Base-by-base conservation (phyloP, 1,284 basidiomycete genomes). In the Marasmius tenuissimus region DNA sequence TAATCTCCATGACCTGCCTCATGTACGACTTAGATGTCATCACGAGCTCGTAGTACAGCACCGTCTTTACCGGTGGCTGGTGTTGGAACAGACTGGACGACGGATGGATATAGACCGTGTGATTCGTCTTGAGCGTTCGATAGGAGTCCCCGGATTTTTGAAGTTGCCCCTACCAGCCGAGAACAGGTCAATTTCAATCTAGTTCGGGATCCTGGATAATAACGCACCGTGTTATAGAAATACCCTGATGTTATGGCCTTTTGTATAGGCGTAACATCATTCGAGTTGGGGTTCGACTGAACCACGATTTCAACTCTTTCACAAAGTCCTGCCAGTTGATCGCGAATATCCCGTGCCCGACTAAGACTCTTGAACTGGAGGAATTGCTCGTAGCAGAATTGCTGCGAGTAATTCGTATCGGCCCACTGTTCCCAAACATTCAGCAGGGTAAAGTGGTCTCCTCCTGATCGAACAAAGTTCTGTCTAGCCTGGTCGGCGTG, bases 341-440 rank as follows among this genome's bases (percentile, higher is more conserved):
- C 97, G 34, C 91, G 85, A 67, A 99, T 97, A 76, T 99, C 97
- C 52, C 97, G 88, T 0, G 97, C 97, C 27, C 97, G 85, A 66
- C 88, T 91, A 12, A 99, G 78, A 65, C 92, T 95, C 83, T 99
- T 99, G 83, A 94, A 96, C 76, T 99, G 97, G 58, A 99, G 78
- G 77, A 97, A 99, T 71, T 99, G 96, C 72, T 98, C 96, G 72
- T 96, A 95, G 71, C 94, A 96, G 75, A 94, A 94, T 71, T 95
- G 93, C 70, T 96, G 93, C 33, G 93, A 95, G 74, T 96, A 99
- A 70, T 94, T 94, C 42, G 94, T 94, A 69, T 99, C 96, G 33
- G 94, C 94, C 96, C 97, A 99, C 73, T 98, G 96, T 72, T 98
- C 94, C 92, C 95, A 99, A 7, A 98, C 94, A 72, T 98, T 98